Conservation (phyloP, 495 filamentous ascomycete species). For the Trichoderma gamsii region DNA sequence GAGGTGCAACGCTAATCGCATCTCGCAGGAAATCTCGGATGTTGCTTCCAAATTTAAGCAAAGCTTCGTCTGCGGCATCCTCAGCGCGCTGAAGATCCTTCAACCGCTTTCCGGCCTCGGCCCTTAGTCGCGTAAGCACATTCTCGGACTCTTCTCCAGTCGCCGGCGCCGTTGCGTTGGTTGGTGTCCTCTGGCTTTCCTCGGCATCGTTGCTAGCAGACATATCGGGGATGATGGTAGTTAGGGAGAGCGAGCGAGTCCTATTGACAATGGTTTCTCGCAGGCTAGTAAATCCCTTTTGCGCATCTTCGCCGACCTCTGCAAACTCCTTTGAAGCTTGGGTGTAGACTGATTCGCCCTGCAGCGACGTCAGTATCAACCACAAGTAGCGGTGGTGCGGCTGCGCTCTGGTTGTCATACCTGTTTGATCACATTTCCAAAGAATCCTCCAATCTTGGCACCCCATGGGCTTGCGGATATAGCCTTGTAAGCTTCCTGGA, state of each 20-base stretch:
- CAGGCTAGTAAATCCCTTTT: conserved; percentile 72
- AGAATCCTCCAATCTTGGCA: conserved; percentile 75
- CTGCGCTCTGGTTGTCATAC: conserved; percentile 33
- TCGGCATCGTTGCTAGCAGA: conserved; percentile 29
- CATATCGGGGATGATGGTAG: conserved; percentile 28
- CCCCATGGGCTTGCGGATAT: conserved; percentile 91
- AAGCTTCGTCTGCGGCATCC: conserved; percentile 94
- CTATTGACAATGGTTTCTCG: conserved; percentile 60
- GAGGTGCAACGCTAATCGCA: conserved; percentile 81
- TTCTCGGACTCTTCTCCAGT: conserved; percentile 63
- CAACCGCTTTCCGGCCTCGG: conserved; percentile 75
- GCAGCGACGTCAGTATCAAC: conserved; percentile 10
- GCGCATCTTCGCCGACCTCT: conserved; percentile 72
- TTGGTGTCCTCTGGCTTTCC: conserved; percentile 35
- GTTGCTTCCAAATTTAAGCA: conserved; percentile 87
- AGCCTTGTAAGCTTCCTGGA: conserved; percentile 92
- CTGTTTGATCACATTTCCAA: conserved; percentile 85
- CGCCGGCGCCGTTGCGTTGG: conserved; percentile 34
- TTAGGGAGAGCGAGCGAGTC: conserved; percentile 68
- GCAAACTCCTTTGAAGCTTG: conserved; percentile 75
- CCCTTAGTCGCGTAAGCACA: conserved; percentile 74
- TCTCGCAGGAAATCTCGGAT: conserved; percentile 86
- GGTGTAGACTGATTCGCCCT: conserved; percentile 83
- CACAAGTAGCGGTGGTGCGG: conserved; percentile 6
- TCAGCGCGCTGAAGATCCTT: conserved; percentile 92